These are phyloP conservation scores for Bocquillonia castaneifolia DNA, from an alignment of 441 rosid species.

Conservation along the genomic window DNA sequence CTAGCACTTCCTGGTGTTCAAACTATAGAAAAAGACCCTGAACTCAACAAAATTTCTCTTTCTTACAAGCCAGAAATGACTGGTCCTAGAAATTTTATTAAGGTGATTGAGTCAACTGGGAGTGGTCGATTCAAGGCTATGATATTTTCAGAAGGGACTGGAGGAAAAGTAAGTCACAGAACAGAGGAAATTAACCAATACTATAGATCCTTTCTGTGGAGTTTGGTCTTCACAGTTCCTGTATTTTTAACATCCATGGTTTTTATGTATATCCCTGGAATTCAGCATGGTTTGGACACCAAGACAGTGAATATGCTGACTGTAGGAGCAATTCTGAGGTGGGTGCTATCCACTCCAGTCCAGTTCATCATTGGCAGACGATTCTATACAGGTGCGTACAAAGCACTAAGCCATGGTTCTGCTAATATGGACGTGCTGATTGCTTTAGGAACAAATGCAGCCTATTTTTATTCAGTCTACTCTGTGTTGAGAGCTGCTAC, in stretches of 20 bases:
- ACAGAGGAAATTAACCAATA: constrained; percentile 60
- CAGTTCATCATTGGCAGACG: constrained; percentile 79
- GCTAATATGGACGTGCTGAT: constrained; percentile 95
- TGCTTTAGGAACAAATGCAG: constrained; percentile 88
- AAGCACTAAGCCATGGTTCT: constrained; percentile 68
- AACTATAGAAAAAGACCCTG: constrained; percentile 35
- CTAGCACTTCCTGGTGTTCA: constrained; percentile 81
- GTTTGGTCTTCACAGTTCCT: constrained; percentile 79
- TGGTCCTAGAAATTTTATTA: constrained; percentile 71
- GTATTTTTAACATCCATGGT: constrained; percentile 79
- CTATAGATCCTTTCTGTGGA: constrained; percentile 58
- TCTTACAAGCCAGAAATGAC: constrained; percentile 69
- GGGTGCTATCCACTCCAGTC: constrained; percentile 77
- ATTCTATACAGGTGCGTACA: constrained; percentile 72
- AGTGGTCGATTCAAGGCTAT: constrained; percentile 52
- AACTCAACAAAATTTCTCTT: constrained; percentile 39
- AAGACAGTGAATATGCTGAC: constrained; percentile 73
- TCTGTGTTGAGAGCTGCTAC: constrained; percentile 70
- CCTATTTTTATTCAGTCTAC: constrained; percentile 81
- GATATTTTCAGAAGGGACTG: constrained; percentile 54
- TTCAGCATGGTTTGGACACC: constrained; percentile 45
- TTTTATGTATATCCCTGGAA: constrained; percentile 72
- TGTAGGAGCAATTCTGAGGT: constrained; percentile 59
- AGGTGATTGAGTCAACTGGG: constrained; percentile 67
- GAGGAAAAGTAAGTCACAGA: constrained; percentile 50